Percentiles rank a stretch among this genome's conserved stretches.
Evolutionary conservation across 2,329 filamentous ascomycete genomes (phyloP).

Genomic region (Madurella mycetomatis): DNA sequence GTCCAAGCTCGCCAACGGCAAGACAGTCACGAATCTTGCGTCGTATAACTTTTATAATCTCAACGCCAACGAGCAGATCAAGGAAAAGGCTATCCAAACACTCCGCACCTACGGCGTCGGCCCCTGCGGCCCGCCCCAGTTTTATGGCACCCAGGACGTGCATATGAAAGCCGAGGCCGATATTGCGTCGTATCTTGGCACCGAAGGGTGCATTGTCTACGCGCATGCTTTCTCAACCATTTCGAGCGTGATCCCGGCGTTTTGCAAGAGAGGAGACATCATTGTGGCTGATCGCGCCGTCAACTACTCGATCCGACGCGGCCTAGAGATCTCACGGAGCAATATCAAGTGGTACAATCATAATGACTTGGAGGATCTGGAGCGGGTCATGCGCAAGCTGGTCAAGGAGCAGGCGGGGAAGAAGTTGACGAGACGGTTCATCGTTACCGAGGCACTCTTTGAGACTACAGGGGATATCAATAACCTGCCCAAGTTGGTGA

Average conservation of each 20-base stretch:
- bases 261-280: conserved; percentile 94
- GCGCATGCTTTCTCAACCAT: conserved; percentile 95
- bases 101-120: conserved; percentile 94
- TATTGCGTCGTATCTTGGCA: conserved; percentile 84
- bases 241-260: conserved; percentile 92
- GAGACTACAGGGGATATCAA: conserved; percentile 84
- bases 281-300: conserved; percentile 92
- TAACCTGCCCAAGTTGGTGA: conserved; percentile 78
- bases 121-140: conserved; percentile 92
- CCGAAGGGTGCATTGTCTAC: conserved; percentile 87
- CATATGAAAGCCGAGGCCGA: conserved; percentile 96
- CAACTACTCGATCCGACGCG: conserved; percentile 92
- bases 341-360: conserved; percentile 93
- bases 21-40: conserved; percentile 87
- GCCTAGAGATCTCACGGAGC: conserved; percentile 86
- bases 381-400: conserved; percentile 77
- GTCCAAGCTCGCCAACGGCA: conserved; percentile 80
- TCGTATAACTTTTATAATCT: conserved; percentile 99
- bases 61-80: conserved; percentile 84
- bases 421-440: conserved; percentile 85
- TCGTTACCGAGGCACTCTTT: conserved; percentile 92
- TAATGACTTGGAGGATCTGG: conserved; percentile 91
- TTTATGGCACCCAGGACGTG: conserved; percentile 97
- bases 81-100: conserved; percentile 91
- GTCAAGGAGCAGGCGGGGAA: conserved; percentile 82